Evolutionary conservation across 2,329 filamentous ascomycete genomes (phyloP).

Genomic region (Aspergillus japonicus): DNA sequence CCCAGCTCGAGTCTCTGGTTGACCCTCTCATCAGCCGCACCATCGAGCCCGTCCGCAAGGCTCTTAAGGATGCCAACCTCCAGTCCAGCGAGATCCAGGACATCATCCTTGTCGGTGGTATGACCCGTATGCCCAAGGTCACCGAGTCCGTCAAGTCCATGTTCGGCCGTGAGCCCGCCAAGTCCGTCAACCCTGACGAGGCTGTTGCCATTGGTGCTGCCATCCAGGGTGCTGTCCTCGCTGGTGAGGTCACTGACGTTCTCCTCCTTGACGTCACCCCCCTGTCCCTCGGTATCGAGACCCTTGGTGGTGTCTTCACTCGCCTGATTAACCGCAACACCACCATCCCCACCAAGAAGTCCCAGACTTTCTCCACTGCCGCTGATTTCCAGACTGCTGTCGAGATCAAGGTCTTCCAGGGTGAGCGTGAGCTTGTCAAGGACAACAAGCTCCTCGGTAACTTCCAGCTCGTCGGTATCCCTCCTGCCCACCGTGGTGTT

Average conservation of each 20-base stretch:
- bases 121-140: slow-evolving; percentile 99
- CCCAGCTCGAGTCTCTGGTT: slow-evolving; percentile 90
- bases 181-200: slow-evolving; percentile 98
- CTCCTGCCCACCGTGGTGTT: slow-evolving; percentile 91
- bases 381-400: slow-evolving; percentile 98
- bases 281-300: slow-evolving; percentile 97
- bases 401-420: slow-evolving; percentile 99
- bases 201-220: slow-evolving; percentile 96
- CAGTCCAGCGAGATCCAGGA: slow-evolving; percentile 94
- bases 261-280: slow-evolving; percentile 94
- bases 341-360: slow-evolving; percentile 99
- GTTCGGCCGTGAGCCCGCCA: slow-evolving; percentile 93
- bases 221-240: slow-evolving; percentile 93
- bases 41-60: slow-evolving; percentile 91
- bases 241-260: slow-evolving; percentile 94
- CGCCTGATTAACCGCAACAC: slow-evolving; percentile 99
- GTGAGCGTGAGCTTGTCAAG: slow-evolving; percentile 96
- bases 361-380: slow-evolving; percentile 94
- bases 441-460: slow-evolving; percentile 99
- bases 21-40: slow-evolving; percentile 84
- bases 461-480: slow-evolving; percentile 98
- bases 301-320: slow-evolving; percentile 95
- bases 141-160: slow-evolving; percentile 93
- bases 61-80: slow-evolving; percentile 90
- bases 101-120: slow-evolving; percentile 96